Base-by-base conservation (phyloP, 2,329 filamentous ascomycete species). In the Ceratocystiopsis brevicomis region DNA sequence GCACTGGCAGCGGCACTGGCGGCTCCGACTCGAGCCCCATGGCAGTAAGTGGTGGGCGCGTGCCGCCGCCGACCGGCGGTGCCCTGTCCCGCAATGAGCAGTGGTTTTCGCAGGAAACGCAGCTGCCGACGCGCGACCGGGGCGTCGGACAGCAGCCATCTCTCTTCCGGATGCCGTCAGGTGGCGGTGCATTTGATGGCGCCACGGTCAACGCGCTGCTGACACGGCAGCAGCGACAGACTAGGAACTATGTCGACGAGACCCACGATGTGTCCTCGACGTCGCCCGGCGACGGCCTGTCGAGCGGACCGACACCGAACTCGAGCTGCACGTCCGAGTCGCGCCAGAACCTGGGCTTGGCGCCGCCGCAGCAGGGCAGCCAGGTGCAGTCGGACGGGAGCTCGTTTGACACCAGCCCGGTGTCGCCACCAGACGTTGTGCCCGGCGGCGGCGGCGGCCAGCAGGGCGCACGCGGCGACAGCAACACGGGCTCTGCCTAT, bases 241-340 rank as follows among this genome's bases (percentile, higher is more conserved):
- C 38, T 4, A 40, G 44, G 34, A 57, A 61, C 17, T 71, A 65
- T 46, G 61, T 55, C 11, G 41, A 57, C 43, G 67, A 64, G 15
- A 59, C 58, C 18, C 67, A 65, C 42, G 67, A 69, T 37, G 53
- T 65, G 44, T 67, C 65, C 1, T 21, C 19, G 19, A 60, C 58
- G 4, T 72, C 70, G 0, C 63, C 69, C 3, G 68, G 70, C 16
- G 62, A 61, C 18, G 62, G 61, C 8, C 59, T 59, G 40, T 74
- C 71, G 3, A 71, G 64, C 47, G 60, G 68, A n/a, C 70, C 66
- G 18, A 77, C 73, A 12, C 73, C 73, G 3, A 76, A 71, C 51
- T 77, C 73, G 4, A 73, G 68, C 51, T 60, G 59, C 8, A 56
- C 61, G 2, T 68, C 67, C 2, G 66, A 69, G n/a, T 54, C 60